phyloP scores from a whole-genome alignment of 2,329 filamentous ascomycete genomes.

The Cladosporium sp. region DNA sequence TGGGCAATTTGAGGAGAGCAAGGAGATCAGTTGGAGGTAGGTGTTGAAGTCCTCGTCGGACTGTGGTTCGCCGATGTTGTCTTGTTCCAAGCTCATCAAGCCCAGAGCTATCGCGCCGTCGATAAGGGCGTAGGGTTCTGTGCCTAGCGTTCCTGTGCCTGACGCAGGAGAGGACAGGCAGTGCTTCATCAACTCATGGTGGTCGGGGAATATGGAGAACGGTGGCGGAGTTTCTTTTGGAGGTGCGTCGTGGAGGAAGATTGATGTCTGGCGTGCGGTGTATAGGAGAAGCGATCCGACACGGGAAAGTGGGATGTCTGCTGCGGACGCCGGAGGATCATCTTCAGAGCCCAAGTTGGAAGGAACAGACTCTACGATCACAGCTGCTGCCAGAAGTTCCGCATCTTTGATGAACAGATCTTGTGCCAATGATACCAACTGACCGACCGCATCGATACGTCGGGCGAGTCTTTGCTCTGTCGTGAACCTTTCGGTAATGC shows the following conservation, averaged over 20 bases:
- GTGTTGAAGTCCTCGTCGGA: constrained; percentile 50
- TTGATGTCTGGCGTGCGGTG: constrained; percentile 48
- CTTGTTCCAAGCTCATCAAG: constrained; percentile 45
- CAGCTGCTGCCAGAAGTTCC: constrained; percentile 44
- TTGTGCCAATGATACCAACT: constrained; percentile 64
- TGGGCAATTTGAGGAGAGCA: constrained; percentile 46
- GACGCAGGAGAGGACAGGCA: constrained; percentile 42
- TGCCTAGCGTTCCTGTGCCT: constrained; percentile 37
- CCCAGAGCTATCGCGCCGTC: constrained; percentile 53
- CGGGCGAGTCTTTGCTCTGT: constrained; percentile 58
- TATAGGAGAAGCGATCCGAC: constrained; percentile 53
- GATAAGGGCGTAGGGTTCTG: constrained; percentile 49
- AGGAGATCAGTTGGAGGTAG: constrained; percentile 47
- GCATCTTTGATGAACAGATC: constrained; percentile 49
- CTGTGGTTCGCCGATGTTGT: constrained; percentile 42
- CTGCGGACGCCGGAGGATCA: constrained; percentile 48
- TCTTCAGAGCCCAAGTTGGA: constrained; percentile 46
- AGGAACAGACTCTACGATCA: constrained; percentile 37
- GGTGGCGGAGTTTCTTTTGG: constrained; percentile 31
- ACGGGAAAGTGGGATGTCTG: constrained; percentile 54
- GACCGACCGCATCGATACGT: constrained; percentile 64
- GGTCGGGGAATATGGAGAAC: constrained; percentile 50
- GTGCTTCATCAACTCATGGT: constrained; percentile 48
- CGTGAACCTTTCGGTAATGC: constrained; percentile 61
- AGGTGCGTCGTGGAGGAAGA: constrained; percentile 43